These are phyloP conservation scores for Litchi chinensis DNA, from an alignment of 345 rosid species.

Conservation along the genomic window DNA sequence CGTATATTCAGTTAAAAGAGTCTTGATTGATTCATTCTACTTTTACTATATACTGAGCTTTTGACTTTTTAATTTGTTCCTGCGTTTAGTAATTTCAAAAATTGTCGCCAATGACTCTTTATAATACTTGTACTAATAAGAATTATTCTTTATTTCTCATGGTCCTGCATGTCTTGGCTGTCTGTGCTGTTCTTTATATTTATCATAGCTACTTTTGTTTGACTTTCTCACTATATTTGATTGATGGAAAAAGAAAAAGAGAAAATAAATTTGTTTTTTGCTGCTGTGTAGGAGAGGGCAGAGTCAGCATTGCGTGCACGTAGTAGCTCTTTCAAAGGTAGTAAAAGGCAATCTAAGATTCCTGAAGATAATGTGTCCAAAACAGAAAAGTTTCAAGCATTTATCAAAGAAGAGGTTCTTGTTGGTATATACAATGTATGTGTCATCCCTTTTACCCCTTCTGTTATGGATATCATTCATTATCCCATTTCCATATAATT, in stretches of 20 bases:
- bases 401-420: slow-evolving; percentile 87
- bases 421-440: slow-evolving; percentile 68
- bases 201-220: not conserved
- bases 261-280: slow-evolving; percentile 22
- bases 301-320: slow-evolving; percentile 91
- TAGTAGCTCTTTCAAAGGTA: slow-evolving; percentile 80
- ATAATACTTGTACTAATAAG: not conserved
- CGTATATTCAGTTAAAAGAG: not conserved
- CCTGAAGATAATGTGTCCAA: slow-evolving; percentile 54
- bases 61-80: not conserved
- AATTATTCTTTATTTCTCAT: not conserved
- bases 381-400: slow-evolving; percentile 62
- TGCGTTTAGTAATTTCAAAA: not conserved
- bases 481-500: slow-evolving; percentile 19
- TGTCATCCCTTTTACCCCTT: slow-evolving; percentile 19
- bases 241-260: not conserved
- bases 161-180: not conserved
- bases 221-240: not conserved
- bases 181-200: not conserved
- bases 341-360: slow-evolving; percentile 41
- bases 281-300: slow-evolving; percentile 65
- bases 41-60: not conserved
- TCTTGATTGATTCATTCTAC: not conserved
- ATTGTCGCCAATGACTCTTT: not conserved
- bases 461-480: slow-evolving; percentile 13